phyloP scores from a whole-genome alignment of 106 monocot genomes.

The Cymbidium sinense region DNA sequence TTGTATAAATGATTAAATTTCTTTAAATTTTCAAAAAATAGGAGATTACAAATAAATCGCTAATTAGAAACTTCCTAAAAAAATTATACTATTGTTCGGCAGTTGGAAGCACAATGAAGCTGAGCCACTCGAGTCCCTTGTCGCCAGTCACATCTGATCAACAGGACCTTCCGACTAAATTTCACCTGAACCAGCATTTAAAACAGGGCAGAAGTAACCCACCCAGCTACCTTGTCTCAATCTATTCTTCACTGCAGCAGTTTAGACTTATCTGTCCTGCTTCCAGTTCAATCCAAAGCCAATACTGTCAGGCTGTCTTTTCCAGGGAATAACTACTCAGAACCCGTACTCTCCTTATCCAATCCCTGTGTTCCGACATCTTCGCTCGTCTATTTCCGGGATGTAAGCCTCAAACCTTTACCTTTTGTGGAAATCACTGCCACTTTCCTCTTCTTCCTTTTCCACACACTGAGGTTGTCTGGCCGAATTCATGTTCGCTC shows the following conservation, averaged over 20 bases:
- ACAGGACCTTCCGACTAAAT: background rate
- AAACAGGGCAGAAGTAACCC: background rate
- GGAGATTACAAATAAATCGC: no score
- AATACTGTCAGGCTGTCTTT: background rate
- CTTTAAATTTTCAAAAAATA: no score
- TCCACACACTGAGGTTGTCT: background rate
- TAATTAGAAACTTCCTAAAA: no score
- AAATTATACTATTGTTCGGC: no score
- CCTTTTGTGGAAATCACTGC: background rate
- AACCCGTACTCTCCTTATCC: slow-evolving; percentile 5
- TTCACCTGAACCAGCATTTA: background rate
- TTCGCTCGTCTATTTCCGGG: background rate
- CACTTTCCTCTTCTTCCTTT: background rate
- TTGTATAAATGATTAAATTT: no score
- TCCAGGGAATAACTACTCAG: background rate
- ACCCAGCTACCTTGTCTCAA: background rate
- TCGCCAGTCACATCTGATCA: background rate
- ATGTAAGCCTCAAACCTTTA: background rate
- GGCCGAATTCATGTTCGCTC: background rate
- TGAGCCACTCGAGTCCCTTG: no score
- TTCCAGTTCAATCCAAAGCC: background rate
- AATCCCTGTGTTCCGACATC: background rate
- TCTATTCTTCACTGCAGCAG: background rate
- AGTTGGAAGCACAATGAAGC: no score
- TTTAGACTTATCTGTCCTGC: background rate